phyloP scores from a whole-genome alignment of 495 filamentous ascomycete genomes.

The Aspergillus nidulans region DNA sequence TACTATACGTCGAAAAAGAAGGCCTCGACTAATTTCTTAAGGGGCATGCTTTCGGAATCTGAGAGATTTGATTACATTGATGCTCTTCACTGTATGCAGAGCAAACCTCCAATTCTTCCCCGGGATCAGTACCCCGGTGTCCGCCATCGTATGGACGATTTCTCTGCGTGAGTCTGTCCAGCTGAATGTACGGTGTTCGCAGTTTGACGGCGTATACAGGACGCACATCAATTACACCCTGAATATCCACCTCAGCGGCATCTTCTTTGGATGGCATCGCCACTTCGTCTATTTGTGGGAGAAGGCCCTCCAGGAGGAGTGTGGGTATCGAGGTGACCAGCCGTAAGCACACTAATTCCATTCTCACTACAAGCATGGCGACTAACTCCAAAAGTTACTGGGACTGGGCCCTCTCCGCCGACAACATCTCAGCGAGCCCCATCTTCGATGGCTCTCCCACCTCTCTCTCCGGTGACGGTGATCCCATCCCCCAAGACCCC shows the following conservation, averaged over 20 bases:
- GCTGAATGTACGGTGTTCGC: not conserved
- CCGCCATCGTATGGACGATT: conserved; percentile 49
- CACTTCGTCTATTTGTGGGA: conserved; percentile 59
- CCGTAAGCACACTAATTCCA: not conserved
- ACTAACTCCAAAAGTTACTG: conserved; percentile 40
- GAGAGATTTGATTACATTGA: conserved; percentile 41
- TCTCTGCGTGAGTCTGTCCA: conserved; percentile 43
- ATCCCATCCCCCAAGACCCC: conserved; percentile 4
- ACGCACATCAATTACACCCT: conserved; percentile 47
- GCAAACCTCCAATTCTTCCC: conserved; percentile 36
- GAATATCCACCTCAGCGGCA: conserved; percentile 28
- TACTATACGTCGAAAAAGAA: not conserved
- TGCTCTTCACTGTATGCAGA: conserved; percentile 45
- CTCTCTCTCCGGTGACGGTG: conserved; percentile 46
- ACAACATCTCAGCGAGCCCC: conserved; percentile 31
- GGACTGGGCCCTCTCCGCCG: conserved; percentile 43
- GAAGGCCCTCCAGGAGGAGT: conserved; percentile 60
- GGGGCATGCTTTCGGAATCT: conserved; percentile 33
- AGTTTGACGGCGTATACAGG: conserved; percentile 22
- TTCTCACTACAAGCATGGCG: not conserved
- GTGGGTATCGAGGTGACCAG: conserved; percentile 46
- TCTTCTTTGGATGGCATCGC: conserved; percentile 65
- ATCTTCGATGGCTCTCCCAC: conserved; percentile 44
- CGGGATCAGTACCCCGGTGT: conserved; percentile 45
- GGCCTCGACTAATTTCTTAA: conserved; percentile 8